A percentile compares a stretch with the other conserved stretches of the same genome.
Evolutionary conservation across 345 rosid species (phyloP).

Genomic region (Clarkia xantiana): DNA sequence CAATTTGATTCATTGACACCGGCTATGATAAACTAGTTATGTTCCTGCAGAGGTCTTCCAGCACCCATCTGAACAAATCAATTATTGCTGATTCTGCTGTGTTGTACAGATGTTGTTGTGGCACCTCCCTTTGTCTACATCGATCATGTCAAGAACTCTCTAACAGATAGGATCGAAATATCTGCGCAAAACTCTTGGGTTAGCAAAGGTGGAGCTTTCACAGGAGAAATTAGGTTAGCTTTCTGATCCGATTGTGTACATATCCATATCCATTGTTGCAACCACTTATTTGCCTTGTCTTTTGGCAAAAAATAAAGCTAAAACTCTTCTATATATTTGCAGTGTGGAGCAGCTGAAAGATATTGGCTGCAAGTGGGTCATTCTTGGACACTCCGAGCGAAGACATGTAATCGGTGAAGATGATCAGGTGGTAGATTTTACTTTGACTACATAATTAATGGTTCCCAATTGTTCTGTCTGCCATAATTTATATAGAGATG

Average conservation of each 20-base stretch:
- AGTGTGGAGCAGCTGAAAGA: slow-evolving; percentile 93
- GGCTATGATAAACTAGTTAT: too few relatives aligned
- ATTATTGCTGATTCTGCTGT: slow-evolving; percentile 5
- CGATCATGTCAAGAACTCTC: slow-evolving; percentile 56
- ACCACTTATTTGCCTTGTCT: background rate
- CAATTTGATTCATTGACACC: too few relatives aligned
- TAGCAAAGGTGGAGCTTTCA: slow-evolving; percentile 95
- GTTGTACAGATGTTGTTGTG: slow-evolving; percentile 72
- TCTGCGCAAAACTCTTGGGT: slow-evolving; percentile 96
- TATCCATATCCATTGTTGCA: background rate
- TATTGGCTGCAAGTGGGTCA: slow-evolving; percentile 89
- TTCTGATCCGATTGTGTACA: slow-evolving; percentile 4
- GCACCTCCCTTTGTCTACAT: slow-evolving; percentile 95
- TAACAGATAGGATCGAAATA: slow-evolving; percentile 61
- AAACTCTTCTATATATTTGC: slow-evolving; percentile 7
- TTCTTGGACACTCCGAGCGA: slow-evolving; percentile 96
- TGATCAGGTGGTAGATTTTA: slow-evolving; percentile 39
- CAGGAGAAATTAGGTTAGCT: slow-evolving; percentile 91
- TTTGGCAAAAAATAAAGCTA: background rate
- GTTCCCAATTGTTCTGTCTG: background rate
- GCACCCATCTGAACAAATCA: background rate
- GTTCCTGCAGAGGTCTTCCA: too few relatives aligned
- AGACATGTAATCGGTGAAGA: slow-evolving; percentile 91
- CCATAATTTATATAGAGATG: background rate
- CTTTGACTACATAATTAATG: background rate